Conservation (phyloP, 192 early-diverging fungal genomes). For the Gigaspora rosea region DNA sequence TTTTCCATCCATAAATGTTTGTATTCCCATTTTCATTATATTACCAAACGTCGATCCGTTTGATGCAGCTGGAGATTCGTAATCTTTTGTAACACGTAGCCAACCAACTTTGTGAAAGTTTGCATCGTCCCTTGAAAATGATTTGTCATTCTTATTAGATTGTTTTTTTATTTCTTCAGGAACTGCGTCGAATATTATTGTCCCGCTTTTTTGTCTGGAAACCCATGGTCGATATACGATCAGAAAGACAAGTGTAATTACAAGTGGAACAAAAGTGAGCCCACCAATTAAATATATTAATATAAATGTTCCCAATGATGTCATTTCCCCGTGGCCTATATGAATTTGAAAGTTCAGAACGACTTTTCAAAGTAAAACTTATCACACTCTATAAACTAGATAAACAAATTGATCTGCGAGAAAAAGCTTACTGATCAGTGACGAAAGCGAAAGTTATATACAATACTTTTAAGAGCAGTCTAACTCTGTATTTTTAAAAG, state of each 20-base stretch:
- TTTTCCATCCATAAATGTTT: constrained; percentile 22
- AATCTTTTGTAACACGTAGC: constrained; percentile 18
- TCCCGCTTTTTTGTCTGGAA: not conserved
- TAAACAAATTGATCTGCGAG: too few relatives aligned
- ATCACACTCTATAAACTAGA: too few relatives aligned
- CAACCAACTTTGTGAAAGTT: constrained; percentile 18
- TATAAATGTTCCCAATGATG: not conserved
- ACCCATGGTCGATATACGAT: not conserved
- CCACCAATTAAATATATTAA: constrained; percentile 13
- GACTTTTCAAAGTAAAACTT: too few relatives aligned
- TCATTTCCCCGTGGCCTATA: not conserved
- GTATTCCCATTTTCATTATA: constrained; percentile 22
- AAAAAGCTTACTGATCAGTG: too few relatives aligned
- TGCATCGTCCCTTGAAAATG: not conserved
- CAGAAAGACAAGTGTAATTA: not conserved
- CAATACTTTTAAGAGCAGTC: too few relatives aligned
- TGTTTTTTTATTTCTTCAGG: not conserved
- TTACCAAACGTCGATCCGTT: constrained; percentile 6
- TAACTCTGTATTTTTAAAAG: too few relatives aligned
- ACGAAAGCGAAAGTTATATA: too few relatives aligned
- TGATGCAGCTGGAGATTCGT: not conserved
- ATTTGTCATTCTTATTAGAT: not conserved
- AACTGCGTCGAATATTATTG: constrained; percentile 8
- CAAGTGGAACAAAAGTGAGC: not conserved
- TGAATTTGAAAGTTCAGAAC: too few relatives aligned